Conservation (phyloP, 2,329 filamentous ascomycete genomes). For the Fusarium torulosum region DNA sequence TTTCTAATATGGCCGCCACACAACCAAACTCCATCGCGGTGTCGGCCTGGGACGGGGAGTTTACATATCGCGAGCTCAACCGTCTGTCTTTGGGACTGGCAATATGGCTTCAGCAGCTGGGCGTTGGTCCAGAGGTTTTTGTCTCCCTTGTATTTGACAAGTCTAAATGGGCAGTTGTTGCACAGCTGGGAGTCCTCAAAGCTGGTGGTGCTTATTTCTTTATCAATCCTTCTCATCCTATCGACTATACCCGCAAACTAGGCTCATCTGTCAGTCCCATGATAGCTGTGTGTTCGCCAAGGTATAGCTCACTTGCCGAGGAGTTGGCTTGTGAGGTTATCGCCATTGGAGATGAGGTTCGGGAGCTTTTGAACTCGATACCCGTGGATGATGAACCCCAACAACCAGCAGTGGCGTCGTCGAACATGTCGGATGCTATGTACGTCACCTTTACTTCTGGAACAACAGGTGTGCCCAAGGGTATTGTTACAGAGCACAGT, state of each 20-base stretch:
- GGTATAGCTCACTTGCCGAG: neutral
- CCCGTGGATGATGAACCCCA: neutral
- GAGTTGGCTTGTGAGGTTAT: slow-evolving; percentile 1
- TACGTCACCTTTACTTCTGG: slow-evolving; percentile 8
- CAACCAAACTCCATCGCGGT: neutral
- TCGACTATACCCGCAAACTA: neutral
- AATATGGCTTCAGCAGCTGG: slow-evolving; percentile 1
- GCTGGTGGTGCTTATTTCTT: slow-evolving; percentile 9
- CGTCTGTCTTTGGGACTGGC: slow-evolving; percentile 6
- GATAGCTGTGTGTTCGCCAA: neutral
- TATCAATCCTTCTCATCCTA: slow-evolving; percentile 5
- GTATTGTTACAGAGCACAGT: slow-evolving; percentile 1
- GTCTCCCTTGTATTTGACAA: slow-evolving; percentile 12
- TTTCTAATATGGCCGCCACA: neutral
- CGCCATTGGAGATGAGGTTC: neutral
- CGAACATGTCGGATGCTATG: neutral
- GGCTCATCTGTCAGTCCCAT: neutral
- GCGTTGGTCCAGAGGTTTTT: slow-evolving; percentile 6
- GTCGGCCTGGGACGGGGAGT: slow-evolving; percentile 4
- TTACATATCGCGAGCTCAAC: slow-evolving; percentile 1
- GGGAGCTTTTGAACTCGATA: slow-evolving; percentile 1
- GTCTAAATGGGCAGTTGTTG: slow-evolving; percentile 11
- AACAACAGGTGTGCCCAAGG: slow-evolving; percentile 1
- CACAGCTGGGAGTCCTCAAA: slow-evolving; percentile 2
- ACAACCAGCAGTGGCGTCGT: neutral